These are phyloP conservation scores for Omphalotus olearius DNA, from an alignment of 1,284 basidiomycete genomes.

Conservation along the genomic window DNA sequence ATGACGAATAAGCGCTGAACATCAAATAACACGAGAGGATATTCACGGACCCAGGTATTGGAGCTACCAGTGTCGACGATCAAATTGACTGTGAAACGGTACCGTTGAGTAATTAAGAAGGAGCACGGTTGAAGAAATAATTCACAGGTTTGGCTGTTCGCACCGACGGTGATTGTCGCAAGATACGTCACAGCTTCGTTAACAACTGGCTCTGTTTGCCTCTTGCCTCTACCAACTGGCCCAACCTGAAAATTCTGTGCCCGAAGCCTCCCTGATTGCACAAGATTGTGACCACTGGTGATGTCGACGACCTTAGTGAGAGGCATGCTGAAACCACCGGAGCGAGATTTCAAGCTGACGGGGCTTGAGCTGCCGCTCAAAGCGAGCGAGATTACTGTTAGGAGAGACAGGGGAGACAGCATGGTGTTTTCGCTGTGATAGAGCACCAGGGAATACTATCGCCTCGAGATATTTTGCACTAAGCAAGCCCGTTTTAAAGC, in stretches of 20 bases:
- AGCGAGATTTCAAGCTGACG: background rate
- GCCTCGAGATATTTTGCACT: too few relatives aligned
- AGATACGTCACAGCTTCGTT: constrained; percentile 6
- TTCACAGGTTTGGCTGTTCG: constrained; percentile 1
- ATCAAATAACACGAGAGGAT: background rate
- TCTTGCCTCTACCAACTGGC: background rate
- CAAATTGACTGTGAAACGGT: constrained; percentile 24
- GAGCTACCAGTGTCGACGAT: constrained; percentile 50
- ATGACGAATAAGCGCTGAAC: background rate
- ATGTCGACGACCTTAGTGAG: constrained; percentile 1
- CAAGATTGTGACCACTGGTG: constrained; percentile 5
- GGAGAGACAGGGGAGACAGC: background rate
- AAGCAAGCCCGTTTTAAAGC: too few relatives aligned
- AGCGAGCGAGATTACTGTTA: background rate
- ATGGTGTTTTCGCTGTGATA: too few relatives aligned
- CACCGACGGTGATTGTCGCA: background rate
- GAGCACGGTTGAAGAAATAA: too few relatives aligned
- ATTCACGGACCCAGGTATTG: constrained; percentile 37
- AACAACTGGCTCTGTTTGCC: background rate
- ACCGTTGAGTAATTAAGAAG: background rate
- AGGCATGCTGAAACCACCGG: background rate
- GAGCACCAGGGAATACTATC: too few relatives aligned
- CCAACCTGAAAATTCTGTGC: constrained; percentile 1
- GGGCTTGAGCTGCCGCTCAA: background rate
- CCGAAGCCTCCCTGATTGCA: background rate